Evolutionary conservation across 768 basidiomycete species (phyloP).

Genomic region (Podaxis pistillaris): DNA sequence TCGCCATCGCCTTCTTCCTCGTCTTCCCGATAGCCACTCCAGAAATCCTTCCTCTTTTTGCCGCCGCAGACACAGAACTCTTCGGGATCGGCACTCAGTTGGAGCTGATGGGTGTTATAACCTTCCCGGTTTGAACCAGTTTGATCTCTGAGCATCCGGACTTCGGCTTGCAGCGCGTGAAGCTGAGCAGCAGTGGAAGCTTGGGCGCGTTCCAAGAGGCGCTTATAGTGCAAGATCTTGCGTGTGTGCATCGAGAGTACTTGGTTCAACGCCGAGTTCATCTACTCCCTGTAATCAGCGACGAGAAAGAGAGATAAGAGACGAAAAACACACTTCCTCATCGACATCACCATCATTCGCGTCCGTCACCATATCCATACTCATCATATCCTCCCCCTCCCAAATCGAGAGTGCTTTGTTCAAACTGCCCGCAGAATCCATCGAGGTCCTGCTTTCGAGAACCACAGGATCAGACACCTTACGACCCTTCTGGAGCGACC

Average conservation of each 20-base stretch:
- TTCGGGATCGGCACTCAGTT: conserved; percentile 25
- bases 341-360: conserved; percentile 57
- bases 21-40: conserved; percentile 64
- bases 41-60: conserved; percentile 61
- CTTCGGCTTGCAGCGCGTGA: conserved; percentile 82
- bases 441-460: conserved; percentile 25
- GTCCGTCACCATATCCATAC: conserved; percentile 74
- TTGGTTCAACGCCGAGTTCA: conserved; percentile 36
- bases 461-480: conserved; percentile 14
- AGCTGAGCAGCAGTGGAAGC: conserved; percentile 77
- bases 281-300: conserved; percentile 23
- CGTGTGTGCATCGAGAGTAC: conserved; percentile 43
- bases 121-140: conserved; percentile 21
- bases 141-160: conserved; percentile 58
- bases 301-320: conserved; percentile 10
- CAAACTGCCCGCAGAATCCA: conserved; percentile 25
- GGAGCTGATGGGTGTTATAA: conserved; percentile 20
- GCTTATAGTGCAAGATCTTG: conserved; percentile 73
- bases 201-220: conserved; percentile 79
- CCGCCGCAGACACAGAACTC: conserved; percentile 57
- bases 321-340: conserved; percentile 54
- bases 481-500: conserved; percentile 11
- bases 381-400: conserved; percentile 56
- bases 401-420: conserved; percentile 32
- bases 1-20: conserved; percentile 45